Evolutionary conservation across 2,329 filamentous ascomycete genomes (phyloP).

Genomic region (Escovopsis sp.): DNA sequence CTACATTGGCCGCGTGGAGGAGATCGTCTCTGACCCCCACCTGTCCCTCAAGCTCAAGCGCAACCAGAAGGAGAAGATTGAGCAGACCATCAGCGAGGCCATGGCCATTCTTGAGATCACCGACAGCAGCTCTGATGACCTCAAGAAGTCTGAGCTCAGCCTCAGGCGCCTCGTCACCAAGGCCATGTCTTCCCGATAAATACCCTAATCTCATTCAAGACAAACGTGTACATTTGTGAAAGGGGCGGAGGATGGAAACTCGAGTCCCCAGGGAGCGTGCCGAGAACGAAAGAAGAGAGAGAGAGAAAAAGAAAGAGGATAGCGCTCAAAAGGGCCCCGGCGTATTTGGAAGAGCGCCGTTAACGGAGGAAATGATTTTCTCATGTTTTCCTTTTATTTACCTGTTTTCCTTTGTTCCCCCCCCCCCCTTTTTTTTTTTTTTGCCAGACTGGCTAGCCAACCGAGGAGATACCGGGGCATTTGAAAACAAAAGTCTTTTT

Average conservation of each 20-base stretch:
- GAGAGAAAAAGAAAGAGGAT: neutral
- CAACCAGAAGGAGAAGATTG: slow-evolving; percentile 98
- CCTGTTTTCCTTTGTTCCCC: slow-evolving; percentile 12
- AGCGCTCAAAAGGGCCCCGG: slow-evolving; percentile 1
- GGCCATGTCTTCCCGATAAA: slow-evolving; percentile 86
- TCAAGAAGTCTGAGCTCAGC: slow-evolving; percentile 99
- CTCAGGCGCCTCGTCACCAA: slow-evolving; percentile 98
- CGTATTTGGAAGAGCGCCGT: slow-evolving; percentile 5
- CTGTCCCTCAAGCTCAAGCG: slow-evolving; percentile 97
- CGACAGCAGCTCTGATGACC: slow-evolving; percentile 79
- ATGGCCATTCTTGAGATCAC: slow-evolving; percentile 96
- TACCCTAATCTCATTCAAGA: slow-evolving; percentile 7
- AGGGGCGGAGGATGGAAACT: slow-evolving; percentile 8
- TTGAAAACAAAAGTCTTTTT: slow-evolving; percentile 12
- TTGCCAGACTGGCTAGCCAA: slow-evolving; percentile 17
- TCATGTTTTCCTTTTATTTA: slow-evolving; percentile 11
- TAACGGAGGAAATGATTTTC: slow-evolving; percentile 7
- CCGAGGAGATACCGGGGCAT: slow-evolving; percentile 19
- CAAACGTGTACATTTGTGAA: slow-evolving; percentile 7
- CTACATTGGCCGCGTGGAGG: slow-evolving; percentile 96
- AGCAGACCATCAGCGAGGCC: slow-evolving; percentile 88
- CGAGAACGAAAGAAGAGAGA: too few species aligned
- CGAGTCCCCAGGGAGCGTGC: slow-evolving; percentile 4
- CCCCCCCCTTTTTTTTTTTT: slow-evolving; percentile 12
- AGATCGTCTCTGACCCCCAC: slow-evolving; percentile 93